Percentiles rank a stretch among this genome's conserved stretches.
Conservation (phyloP, 2,329 filamentous ascomycete genomes). For the Chalaropsis ovoidea region DNA sequence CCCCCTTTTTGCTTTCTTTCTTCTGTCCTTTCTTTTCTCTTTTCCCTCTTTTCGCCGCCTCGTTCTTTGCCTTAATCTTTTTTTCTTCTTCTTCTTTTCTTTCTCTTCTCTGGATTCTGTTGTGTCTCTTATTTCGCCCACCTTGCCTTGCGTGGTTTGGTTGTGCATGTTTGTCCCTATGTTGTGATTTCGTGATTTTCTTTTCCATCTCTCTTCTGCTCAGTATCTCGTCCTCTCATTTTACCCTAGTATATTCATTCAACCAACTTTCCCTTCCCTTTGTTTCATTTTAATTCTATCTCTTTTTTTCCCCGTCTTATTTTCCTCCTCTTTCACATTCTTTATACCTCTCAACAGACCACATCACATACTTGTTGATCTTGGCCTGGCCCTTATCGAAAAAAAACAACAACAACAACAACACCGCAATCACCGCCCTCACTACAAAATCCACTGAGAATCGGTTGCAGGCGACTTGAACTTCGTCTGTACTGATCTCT, state of each 20-base stretch:
- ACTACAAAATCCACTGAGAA: conserved; percentile 33
- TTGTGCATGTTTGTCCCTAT: conserved; percentile 5
- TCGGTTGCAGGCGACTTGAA: conserved; percentile 49
- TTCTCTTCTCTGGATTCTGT: neutral
- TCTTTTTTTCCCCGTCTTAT: neutral
- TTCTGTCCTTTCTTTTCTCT: conserved; percentile 14
- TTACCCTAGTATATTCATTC: neutral
- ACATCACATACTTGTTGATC: neutral
- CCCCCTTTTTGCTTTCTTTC: conserved; percentile 12
- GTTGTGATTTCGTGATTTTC: conserved; percentile 1
- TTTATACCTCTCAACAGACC: neutral
- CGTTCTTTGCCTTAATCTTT: neutral
- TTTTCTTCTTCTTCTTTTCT: conserved; percentile 7
- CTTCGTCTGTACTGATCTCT: conserved; percentile 56
- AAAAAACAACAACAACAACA: conserved; percentile 1
- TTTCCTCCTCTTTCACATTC: neutral
- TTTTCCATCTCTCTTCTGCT: neutral
- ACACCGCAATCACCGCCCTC: neutral
- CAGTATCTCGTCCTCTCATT: conserved; percentile 17
- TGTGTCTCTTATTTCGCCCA: neutral
- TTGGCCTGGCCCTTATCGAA: neutral
- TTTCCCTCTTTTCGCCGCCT: neutral
- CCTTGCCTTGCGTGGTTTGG: conserved; percentile 8
- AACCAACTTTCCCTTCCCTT: conserved; percentile 6
- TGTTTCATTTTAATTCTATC: conserved; percentile 12